Evolutionary conservation across 2,329 filamentous ascomycete species (phyloP).

Genomic region (Exophiala mesophila): DNA sequence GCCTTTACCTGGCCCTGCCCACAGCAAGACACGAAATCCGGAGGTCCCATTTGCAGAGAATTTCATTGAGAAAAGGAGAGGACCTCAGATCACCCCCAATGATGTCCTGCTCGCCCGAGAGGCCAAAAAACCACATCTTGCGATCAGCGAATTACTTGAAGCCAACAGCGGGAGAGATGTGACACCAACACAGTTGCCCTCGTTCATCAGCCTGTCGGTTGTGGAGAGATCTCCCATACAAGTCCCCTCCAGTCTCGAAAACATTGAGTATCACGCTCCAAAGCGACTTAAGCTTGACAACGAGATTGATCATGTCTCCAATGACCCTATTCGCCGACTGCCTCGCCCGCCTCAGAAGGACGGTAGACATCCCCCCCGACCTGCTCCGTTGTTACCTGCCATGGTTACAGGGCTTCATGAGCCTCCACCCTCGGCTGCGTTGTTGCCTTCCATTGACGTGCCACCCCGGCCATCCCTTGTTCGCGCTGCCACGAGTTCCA

Average conservation of each 20-base stretch:
- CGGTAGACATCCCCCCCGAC: slow-evolving; percentile 40
- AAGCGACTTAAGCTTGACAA: slow-evolving; percentile 43
- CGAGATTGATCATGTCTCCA: slow-evolving; percentile 35
- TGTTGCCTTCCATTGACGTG: slow-evolving; percentile 58
- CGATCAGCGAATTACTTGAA: slow-evolving; percentile 34
- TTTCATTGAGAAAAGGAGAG: slow-evolving; percentile 14
- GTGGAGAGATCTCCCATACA: slow-evolving; percentile 36
- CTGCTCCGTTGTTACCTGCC: slow-evolving; percentile 38
- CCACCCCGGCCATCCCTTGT: slow-evolving; percentile 29
- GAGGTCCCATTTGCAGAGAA: slow-evolving; percentile 8
- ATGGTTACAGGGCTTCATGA: slow-evolving; percentile 59
- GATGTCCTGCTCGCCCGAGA: slow-evolving; percentile 25
- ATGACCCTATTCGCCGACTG: slow-evolving; percentile 42
- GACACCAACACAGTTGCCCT: slow-evolving; percentile 34
- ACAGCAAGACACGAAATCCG: slow-evolving; percentile 30
- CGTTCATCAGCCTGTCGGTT: slow-evolving; percentile 45
- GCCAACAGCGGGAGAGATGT: slow-evolving; percentile 38
- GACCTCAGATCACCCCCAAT: slow-evolving; percentile 22
- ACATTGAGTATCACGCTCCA: slow-evolving; percentile 30
- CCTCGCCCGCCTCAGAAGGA: slow-evolving; percentile 45
- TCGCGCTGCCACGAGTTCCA: slow-evolving; percentile 21
- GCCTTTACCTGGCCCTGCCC: slow-evolving; percentile 35
- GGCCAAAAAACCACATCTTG: slow-evolving; percentile 26
- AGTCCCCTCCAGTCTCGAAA: slow-evolving; percentile 19
- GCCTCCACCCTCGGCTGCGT: slow-evolving; percentile 56